These are phyloP conservation scores for Spencermartinsiella europaea DNA, from an alignment of 805 yeast species.

Conservation along the genomic window DNA sequence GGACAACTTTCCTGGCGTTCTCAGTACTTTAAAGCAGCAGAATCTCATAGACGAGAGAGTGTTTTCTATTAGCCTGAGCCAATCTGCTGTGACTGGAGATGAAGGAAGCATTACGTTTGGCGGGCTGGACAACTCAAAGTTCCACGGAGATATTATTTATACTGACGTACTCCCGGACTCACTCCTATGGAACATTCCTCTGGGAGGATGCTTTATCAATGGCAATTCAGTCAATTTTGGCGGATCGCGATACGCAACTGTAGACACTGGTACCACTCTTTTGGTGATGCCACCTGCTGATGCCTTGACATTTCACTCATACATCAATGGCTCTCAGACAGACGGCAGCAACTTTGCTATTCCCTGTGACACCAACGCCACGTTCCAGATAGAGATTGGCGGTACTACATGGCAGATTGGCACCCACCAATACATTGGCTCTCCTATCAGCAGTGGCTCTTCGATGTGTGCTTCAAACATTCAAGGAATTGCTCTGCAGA, in stretches of 20 bases:
- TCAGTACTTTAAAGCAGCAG: constrained; percentile 23
- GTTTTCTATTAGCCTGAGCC: constrained; percentile 45
- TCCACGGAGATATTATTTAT: constrained; percentile 38
- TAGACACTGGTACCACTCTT: constrained; percentile 67
- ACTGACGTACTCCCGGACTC: constrained; percentile 31
- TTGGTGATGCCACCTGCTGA: constrained; percentile 51
- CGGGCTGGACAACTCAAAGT: constrained; percentile 41
- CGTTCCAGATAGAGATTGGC: constrained; percentile 40
- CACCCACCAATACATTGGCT: constrained; percentile 46
- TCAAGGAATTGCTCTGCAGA: constrained; percentile 47
- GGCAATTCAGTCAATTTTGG: constrained; percentile 34
- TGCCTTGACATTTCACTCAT: constrained; percentile 50
- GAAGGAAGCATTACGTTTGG: constrained; percentile 42
- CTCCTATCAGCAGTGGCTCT: constrained; percentile 36
- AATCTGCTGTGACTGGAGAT: constrained; percentile 25
- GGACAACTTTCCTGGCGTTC: constrained; percentile 27
- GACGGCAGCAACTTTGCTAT: constrained; percentile 64
- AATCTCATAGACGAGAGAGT: constrained; percentile 27
- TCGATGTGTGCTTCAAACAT: constrained; percentile 62
- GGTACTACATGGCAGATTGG: constrained; percentile 42
- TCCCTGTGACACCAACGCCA: constrained; percentile 45
- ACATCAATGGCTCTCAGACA: constrained; percentile 44
- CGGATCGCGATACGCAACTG: constrained; percentile 35
- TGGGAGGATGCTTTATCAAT: constrained; percentile 37
- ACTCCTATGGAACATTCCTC: constrained; percentile 46